These are phyloP conservation scores for Colletotrichum shisoi DNA, from an alignment of 2,329 filamentous ascomycete species.

Conservation along the genomic window DNA sequence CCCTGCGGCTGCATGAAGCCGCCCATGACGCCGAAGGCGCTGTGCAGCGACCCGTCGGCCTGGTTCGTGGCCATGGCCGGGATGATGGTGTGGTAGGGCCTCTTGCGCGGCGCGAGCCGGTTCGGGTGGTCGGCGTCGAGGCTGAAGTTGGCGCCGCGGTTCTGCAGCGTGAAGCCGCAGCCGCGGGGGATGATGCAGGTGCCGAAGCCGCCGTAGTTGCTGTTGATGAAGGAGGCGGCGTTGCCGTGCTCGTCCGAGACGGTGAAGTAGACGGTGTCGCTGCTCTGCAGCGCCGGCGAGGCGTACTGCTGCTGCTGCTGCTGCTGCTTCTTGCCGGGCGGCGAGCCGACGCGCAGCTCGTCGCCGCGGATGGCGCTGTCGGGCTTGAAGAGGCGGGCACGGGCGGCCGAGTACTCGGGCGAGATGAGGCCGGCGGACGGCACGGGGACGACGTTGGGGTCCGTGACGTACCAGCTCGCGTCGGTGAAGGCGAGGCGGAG, in stretches of 20 bases:
- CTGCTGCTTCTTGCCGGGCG: constrained; percentile 37
- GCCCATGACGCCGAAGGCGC: constrained; percentile 95
- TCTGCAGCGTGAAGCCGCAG: constrained; percentile 93
- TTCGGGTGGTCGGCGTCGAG: constrained; percentile 79
- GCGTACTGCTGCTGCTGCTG: constrained; percentile 47
- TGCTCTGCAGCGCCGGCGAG: constrained; percentile 80
- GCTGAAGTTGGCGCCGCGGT: constrained; percentile 87
- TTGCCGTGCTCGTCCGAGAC: constrained; percentile 84
- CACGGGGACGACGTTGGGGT: constrained; percentile 76
- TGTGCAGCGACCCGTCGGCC: constrained; percentile 76
- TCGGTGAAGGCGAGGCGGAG: constrained; percentile 92
- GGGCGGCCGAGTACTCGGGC: constrained; percentile 75
- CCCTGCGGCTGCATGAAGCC: constrained; percentile 99
- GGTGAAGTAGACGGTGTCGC: constrained; percentile 94
- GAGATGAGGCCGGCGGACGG: constrained; percentile 75
- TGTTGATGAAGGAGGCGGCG: constrained; percentile 95
- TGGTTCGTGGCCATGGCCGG: constrained; percentile 86
- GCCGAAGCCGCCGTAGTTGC: constrained; percentile 89
- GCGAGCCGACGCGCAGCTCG: constrained; percentile 69
- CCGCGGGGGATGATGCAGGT: constrained; percentile 83
- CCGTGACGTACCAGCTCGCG: constrained; percentile 87
- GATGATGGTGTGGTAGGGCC: constrained; percentile 98
- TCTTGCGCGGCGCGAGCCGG: constrained; percentile 77
- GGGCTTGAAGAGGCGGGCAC: constrained; percentile 66
- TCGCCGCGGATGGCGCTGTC: constrained; percentile 63